Percentiles rank a stretch among this genome's conserved stretches.
Conservation (phyloP, 306 rosid species). For the Sicyos baderoa region DNA sequence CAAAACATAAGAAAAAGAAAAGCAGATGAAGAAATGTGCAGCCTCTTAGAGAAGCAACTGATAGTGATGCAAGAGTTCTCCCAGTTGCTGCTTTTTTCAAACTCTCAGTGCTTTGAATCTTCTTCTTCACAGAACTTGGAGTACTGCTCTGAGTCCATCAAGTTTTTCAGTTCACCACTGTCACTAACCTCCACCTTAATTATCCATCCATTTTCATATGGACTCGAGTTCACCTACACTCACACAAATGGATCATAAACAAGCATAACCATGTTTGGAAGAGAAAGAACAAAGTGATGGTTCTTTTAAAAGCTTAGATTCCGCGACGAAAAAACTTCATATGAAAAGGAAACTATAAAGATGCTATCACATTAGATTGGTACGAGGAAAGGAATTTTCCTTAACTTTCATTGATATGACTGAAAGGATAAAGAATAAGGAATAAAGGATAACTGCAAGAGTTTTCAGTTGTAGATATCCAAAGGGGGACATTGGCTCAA, state of each 20-base stretch:
- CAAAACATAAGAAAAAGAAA: no score
- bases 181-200: constrained; percentile 63
- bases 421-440: background rate
- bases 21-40: no score
- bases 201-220: constrained; percentile 78
- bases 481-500: background rate
- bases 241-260: constrained; percentile 13
- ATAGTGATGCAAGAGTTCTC: constrained; percentile 10
- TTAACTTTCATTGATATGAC: background rate
- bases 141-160: constrained; percentile 82
- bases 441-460: background rate
- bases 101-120: constrained; percentile 57
- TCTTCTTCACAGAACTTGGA: constrained; percentile 95
- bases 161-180: constrained; percentile 44
- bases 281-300: background rate
- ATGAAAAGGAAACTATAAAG: background rate
- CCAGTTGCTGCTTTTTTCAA: background rate
- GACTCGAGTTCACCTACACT: constrained; percentile 69
- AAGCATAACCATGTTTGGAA: background rate
- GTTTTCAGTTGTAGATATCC: background rate
- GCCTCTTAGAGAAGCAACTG: background rate
- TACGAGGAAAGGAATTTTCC: background rate
- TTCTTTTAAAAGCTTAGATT: background rate
- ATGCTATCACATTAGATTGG: background rate
- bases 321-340: background rate